These are phyloP conservation scores for Alternaria gaisen DNA, from an alignment of 2,329 filamentous ascomycete genomes.

Conservation along the genomic window DNA sequence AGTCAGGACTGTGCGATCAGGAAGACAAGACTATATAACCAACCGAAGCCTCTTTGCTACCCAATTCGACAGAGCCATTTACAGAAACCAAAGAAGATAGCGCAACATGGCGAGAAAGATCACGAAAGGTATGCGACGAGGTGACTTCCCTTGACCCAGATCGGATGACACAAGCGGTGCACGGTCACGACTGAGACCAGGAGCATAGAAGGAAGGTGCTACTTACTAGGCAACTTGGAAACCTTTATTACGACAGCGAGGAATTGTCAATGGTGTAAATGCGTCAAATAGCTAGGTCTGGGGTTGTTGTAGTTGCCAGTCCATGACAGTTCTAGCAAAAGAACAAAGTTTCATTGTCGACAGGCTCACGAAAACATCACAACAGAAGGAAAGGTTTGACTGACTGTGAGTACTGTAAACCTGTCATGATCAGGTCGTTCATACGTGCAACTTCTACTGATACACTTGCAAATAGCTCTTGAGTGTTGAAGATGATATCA, in stretches of 20 bases:
- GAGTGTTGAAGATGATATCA: constrained; percentile 10
- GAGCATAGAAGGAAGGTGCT: neutral
- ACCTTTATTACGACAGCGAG: too few relatives aligned
- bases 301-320: neutral
- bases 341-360: neutral
- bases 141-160: neutral
- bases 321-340: neutral
- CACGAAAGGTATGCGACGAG: neutral
- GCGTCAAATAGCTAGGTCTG: neutral
- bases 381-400: neutral
- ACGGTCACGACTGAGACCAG: neutral
- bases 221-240: neutral
- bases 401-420: constrained; percentile 12
- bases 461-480: constrained; percentile 25
- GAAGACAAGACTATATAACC: neutral
- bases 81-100: neutral
- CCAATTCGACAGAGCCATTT: neutral
- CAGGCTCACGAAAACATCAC: neutral
- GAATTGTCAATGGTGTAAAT: neutral
- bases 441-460: constrained; percentile 20
- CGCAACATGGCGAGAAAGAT: neutral
- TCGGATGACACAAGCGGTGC: neutral
- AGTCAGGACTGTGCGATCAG: neutral
- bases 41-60: neutral
- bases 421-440: constrained; percentile 11